A percentile compares a stretch with the other conserved stretches of the same genome.
These are phyloP conservation scores for Aspergillus sp. DNA, from an alignment of 2,329 filamentous ascomycete species.

Conservation along the genomic window DNA sequence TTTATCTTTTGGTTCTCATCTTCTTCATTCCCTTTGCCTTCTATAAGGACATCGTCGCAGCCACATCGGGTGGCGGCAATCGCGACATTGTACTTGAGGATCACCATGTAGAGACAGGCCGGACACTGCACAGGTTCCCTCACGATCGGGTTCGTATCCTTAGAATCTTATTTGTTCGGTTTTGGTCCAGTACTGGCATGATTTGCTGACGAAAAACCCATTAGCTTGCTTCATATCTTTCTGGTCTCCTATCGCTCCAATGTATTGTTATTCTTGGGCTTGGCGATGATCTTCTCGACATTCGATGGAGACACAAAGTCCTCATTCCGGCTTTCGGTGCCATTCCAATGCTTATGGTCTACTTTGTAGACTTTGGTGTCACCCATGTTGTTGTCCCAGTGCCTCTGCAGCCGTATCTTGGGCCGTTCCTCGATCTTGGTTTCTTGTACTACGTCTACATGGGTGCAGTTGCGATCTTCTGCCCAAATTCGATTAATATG, in stretches of 20 bases:
- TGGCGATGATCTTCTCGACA: conserved; percentile 95
- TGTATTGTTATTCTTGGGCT: conserved; percentile 88
- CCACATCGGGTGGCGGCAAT: conserved; percentile 91
- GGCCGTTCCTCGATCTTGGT: conserved; percentile 79
- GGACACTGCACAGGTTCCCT: conserved; percentile 86
- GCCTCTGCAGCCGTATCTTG: conserved; percentile 79
- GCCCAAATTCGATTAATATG: conserved; percentile 98
- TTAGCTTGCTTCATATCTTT: conserved; percentile 89
- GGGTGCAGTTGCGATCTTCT: conserved; percentile 95
- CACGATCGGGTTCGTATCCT: conserved; percentile 74
- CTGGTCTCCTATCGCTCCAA: conserved; percentile 89
- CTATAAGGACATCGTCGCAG: conserved; percentile 95
- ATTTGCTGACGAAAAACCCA: conserved; percentile 7
- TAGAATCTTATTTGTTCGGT: not conserved
- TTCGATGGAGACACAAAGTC: conserved; percentile 98
- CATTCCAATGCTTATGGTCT: conserved; percentile 90
- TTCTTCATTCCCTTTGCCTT: conserved; percentile 95
- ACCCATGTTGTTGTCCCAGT: conserved; percentile 91
- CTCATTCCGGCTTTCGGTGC: conserved; percentile 93
- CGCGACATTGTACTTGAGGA: conserved; percentile 77
- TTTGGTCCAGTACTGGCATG: not conserved
- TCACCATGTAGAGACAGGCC: conserved; percentile 74
- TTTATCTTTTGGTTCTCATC: conserved; percentile 86
- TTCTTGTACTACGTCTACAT: conserved; percentile 93
- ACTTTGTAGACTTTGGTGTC: conserved; percentile 98